Conservation (phyloP, 2,329 filamentous ascomycete species). For the Fusarium circinatum region DNA sequence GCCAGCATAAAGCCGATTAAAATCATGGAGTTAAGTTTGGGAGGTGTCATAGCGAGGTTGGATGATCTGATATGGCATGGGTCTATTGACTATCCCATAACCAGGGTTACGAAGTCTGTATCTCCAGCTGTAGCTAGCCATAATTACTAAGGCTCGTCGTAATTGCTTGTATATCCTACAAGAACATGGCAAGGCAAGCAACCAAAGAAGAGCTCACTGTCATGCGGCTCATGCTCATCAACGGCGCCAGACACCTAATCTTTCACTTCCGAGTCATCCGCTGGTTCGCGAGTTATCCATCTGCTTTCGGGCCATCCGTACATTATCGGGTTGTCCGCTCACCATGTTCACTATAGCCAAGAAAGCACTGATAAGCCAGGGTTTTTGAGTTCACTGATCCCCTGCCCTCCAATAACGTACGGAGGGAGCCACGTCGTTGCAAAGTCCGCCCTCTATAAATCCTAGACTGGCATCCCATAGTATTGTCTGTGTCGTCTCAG, state of each 20-base stretch:
- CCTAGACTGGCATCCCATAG: neutral
- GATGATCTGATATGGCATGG: neutral
- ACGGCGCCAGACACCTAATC: accelerated
- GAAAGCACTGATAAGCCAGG: neutral
- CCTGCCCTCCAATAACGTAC: neutral
- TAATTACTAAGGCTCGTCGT: accelerated
- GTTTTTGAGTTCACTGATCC: too few relatives aligned
- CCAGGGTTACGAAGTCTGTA: accelerated
- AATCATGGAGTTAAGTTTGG: neutral
- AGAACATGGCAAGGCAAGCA: accelerated
- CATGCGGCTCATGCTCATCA: neutral
- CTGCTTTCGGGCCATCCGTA: too few relatives aligned
- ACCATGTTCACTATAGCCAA: neutral
- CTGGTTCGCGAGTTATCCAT: neutral
- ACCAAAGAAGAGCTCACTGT: neutral
- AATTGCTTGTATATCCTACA: accelerated
- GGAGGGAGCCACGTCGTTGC: neutral
- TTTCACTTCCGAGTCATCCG: neutral
- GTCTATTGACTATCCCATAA: too few relatives aligned
- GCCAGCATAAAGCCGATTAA: accelerated
- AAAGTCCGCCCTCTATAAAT: neutral
- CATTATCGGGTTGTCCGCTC: neutral
- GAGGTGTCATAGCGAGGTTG: accelerated
- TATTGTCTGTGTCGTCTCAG: neutral
- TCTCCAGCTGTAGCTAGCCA: neutral